Percentiles rank a stretch among this genome's conserved stretches.
Evolutionary conservation across 2,329 filamentous ascomycete genomes (phyloP).

Genomic region (Coniella lustricola): DNA sequence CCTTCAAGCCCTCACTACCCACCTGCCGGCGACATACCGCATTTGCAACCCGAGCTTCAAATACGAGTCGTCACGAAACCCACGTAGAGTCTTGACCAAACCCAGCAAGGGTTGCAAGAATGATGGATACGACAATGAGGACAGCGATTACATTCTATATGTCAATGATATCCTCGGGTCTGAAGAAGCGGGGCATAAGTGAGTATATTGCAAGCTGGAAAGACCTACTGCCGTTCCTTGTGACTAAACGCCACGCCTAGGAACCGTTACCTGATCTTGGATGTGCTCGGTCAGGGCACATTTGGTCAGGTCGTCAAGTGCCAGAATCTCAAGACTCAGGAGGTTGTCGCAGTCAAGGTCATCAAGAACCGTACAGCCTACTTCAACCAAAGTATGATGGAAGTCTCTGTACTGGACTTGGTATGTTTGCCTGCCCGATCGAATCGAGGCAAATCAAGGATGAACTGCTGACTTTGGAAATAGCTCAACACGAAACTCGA

Average conservation of each 20-base stretch:
- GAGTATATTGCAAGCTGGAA: slow-evolving; percentile 26
- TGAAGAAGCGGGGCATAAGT: slow-evolving; percentile 97
- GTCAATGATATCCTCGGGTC: slow-evolving; percentile 98
- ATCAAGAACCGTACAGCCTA: slow-evolving; percentile 99
- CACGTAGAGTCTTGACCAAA: slow-evolving; percentile 90
- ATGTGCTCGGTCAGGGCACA: slow-evolving; percentile 93
- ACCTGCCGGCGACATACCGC: slow-evolving; percentile 89
- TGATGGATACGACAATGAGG: slow-evolving; percentile 97
- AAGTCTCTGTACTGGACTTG: slow-evolving; percentile 93
- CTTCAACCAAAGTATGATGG: slow-evolving; percentile 99
- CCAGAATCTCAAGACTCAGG: slow-evolving; percentile 95
- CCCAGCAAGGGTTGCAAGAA: slow-evolving; percentile 98
- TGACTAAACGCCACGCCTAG: slow-evolving; percentile 32
- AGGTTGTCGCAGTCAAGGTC: slow-evolving; percentile 97
- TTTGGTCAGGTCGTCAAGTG: slow-evolving; percentile 99
- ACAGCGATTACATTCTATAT: slow-evolving; percentile 98
- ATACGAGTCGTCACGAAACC: slow-evolving; percentile 96
- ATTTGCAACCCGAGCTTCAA: slow-evolving; percentile 98
- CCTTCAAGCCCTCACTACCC: slow-evolving; percentile 87
- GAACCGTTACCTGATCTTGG: slow-evolving; percentile 93
- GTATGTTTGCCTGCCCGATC: slow-evolving; percentile 42
- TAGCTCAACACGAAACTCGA: slow-evolving; percentile 97
- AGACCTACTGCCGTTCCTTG: background rate
- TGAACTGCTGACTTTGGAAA: slow-evolving; percentile 8
- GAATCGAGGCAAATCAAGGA: background rate